phyloP scores from a whole-genome alignment of 331 rosid genomes.

The Spiraea crenata region DNA sequence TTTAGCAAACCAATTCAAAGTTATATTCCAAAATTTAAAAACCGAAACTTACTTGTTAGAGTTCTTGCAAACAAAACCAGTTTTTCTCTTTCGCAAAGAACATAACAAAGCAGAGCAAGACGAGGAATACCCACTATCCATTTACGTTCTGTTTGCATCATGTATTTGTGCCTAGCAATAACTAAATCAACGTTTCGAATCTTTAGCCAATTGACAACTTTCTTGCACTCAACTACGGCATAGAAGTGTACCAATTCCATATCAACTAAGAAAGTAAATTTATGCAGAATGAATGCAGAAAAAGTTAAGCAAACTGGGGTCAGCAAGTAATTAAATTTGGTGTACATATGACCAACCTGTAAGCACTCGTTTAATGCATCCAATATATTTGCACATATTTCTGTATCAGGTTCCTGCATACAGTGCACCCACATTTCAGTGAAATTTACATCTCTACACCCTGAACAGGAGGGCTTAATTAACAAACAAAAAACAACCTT shows the following conservation, averaged over 20 bases:
- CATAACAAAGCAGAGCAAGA: neutral
- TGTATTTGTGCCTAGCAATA: neutral
- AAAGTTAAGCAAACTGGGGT: neutral
- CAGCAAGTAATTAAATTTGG: neutral
- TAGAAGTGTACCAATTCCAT: neutral
- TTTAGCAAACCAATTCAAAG: neutral
- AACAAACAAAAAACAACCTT: conserved; percentile 48
- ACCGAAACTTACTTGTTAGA: neutral
- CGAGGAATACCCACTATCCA: neutral
- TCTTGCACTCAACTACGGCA: neutral
- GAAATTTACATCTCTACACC: neutral
- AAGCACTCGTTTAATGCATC: conserved; percentile 87
- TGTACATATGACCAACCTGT: conserved; percentile 54
- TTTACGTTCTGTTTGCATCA: neutral
- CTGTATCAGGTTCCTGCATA: conserved; percentile 96
- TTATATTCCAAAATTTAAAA: neutral
- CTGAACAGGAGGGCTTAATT: neutral
- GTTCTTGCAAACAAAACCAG: neutral
- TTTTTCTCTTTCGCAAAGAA: neutral
- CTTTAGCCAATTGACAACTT: neutral
- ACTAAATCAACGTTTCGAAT: neutral
- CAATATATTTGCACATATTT: conserved; percentile 91
- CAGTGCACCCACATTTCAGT: conserved; percentile 22
- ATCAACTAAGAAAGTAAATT: neutral
- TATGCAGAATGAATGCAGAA: neutral